Base-by-base conservation (phyloP, 805 yeast species). In the Kuraishia ogatae region DNA sequence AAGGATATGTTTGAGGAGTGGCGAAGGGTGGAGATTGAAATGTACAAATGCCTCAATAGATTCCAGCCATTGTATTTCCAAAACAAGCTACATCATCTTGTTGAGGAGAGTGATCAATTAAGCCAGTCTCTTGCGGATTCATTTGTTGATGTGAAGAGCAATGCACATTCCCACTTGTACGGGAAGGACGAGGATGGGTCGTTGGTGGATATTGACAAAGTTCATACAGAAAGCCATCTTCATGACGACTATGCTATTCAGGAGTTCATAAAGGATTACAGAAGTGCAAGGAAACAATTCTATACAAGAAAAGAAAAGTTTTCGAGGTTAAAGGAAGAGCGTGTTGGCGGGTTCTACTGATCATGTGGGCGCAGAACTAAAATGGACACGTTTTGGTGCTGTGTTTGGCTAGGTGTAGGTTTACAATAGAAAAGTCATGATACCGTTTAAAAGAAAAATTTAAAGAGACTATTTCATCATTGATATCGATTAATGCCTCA, bases 251-350 rank as follows among this genome's bases (percentile, higher is more conserved):
- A 28, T 8, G 53, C 65, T 56, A 67, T 69, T 28, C 63, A 61
- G 24, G 51, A 54, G 13, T 78, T 82, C 60, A 66, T 83, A 15
- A 59, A 63, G 17, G 64, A 65, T n/a, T 83, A 79, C 62, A 64
- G 71, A 51, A 58, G 58, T 2, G 72, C 71, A 48, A 67, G 85
- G 51, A 70, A 70, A 21, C 58, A 66, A 28, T 81, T 70, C 61
- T 79, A 82, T 63, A 50, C 75, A 50, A 65, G 76, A 46, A 71
- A 71, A 52, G 84, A 80, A 61, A 74, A 79, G 60, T 61, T 78
- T 51, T 71, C 70, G 46, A 71, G 84, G 26, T 71, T 84, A 72
- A 64, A 65, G 53, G 78, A 76, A 57, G 78, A 71, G 52, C 59
- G 79, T 50, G 75, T 74, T 2, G 70, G 65, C 1, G 74, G 73